Conservation (phyloP, 345 rosid species). For the Rubroshorea leprosula region DNA sequence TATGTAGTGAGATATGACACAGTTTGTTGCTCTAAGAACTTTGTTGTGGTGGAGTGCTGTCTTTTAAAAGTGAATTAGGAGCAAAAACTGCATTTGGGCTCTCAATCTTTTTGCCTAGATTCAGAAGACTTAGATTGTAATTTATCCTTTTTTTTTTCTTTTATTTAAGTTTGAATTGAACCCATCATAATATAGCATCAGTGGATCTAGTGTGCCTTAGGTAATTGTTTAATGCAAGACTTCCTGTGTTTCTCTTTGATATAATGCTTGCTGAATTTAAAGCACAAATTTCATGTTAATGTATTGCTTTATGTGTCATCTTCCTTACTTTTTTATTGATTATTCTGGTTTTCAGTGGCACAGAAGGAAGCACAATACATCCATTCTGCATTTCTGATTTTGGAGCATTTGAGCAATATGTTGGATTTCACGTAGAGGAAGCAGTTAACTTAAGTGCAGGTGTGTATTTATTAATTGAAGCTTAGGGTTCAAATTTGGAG, state of each 20-base stretch:
- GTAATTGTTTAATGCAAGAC: neutral
- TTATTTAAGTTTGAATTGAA: neutral
- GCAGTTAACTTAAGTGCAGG: slow-evolving; percentile 32
- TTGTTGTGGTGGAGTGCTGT: too few relatives aligned
- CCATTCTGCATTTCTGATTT: slow-evolving; percentile 21
- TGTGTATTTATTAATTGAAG: slow-evolving; percentile 18
- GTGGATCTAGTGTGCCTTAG: too few relatives aligned
- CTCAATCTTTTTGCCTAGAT: slow-evolving; percentile 8
- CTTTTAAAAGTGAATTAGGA: too few relatives aligned
- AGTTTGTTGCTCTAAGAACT: neutral
- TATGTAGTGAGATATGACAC: neutral
- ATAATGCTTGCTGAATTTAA: too few relatives aligned
- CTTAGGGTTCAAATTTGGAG: neutral
- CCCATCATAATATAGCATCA: too few relatives aligned
- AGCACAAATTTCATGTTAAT: too few relatives aligned
- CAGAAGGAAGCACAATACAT: slow-evolving; percentile 21
- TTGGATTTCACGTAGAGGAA: slow-evolving; percentile 24
- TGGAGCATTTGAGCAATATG: slow-evolving; percentile 27
- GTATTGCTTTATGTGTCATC: too few relatives aligned
- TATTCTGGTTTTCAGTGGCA: slow-evolving; percentile 22
- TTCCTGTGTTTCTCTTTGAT: neutral
- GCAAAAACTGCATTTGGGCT: neutral
- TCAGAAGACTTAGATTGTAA: neutral
- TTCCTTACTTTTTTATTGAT: slow-evolving; percentile 12
- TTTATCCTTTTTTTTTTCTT: neutral